A percentile compares a stretch with the other conserved stretches of the same genome.
Conservation (phyloP, 768 basidiomycete genomes). For the Tricholomella constricta region DNA sequence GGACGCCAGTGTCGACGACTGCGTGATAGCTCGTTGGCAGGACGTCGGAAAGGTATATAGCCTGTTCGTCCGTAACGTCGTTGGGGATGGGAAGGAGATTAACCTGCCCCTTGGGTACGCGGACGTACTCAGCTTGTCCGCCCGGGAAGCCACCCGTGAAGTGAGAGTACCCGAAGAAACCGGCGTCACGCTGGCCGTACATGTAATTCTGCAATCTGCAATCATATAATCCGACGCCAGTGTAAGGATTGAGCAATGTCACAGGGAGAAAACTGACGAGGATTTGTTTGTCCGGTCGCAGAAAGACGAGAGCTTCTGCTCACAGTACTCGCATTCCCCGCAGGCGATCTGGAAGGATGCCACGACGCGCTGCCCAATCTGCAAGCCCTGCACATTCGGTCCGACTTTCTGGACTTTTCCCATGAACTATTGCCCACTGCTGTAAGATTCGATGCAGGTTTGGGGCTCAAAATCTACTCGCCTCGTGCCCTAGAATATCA, state of each 20-base stretch:
- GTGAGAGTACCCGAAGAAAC: slow-evolving; percentile 73
- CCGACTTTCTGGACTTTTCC: slow-evolving; percentile 70
- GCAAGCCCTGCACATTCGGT: slow-evolving; percentile 59
- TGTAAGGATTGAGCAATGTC: no score
- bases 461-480: slow-evolving; percentile 20
- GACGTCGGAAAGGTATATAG: slow-evolving; percentile 58
- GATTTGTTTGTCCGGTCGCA: slow-evolving; percentile 76
- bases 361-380: slow-evolving; percentile 73
- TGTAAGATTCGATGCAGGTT: neutral
- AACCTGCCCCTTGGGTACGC: slow-evolving; percentile 70
- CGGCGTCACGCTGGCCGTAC: slow-evolving; percentile 70
- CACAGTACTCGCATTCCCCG: slow-evolving; percentile 71
- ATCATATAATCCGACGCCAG: no score
- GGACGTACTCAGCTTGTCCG: slow-evolving; percentile 76
- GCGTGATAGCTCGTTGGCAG: slow-evolving; percentile 74
- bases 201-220: slow-evolving; percentile 57
- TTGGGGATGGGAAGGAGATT: slow-evolving; percentile 74
- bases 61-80: slow-evolving; percentile 62
- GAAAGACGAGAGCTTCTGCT: slow-evolving; percentile 70
- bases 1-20: slow-evolving; percentile 74
- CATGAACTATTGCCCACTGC: slow-evolving; percentile 48
- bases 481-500: slow-evolving; percentile 77
- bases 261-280: slow-evolving; percentile 45
- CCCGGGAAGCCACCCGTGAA: slow-evolving; percentile 73
- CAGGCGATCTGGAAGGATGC: slow-evolving; percentile 79